Percentiles rank a stretch among this genome's conserved stretches.
Evolutionary conservation across 176 grass and related monocot genomes (phyloP).

Genomic region (Avena eriantha): DNA sequence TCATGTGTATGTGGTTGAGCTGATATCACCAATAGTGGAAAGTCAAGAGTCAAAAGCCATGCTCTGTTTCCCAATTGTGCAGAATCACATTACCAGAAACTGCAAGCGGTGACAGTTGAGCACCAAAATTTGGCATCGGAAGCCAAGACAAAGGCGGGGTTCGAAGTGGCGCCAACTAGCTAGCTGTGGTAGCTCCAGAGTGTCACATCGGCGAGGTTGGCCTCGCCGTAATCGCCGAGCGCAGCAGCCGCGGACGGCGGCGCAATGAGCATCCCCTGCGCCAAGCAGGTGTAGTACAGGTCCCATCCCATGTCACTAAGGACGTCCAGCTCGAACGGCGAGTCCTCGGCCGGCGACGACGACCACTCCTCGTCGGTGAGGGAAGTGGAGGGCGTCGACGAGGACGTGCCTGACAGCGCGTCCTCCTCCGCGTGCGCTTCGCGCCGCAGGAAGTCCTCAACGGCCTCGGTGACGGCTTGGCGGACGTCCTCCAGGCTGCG

Average conservation of each 20-base stretch:
- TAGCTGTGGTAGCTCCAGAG: slow-evolving; percentile 51
- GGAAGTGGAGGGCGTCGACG: background rate
- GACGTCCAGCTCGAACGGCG: slow-evolving; percentile 32
- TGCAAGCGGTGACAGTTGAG: background rate
- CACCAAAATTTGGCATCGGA: background rate
- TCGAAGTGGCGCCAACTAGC: background rate
- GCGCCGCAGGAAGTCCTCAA: slow-evolving; percentile 40
- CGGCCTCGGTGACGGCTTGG: slow-evolving; percentile 54
- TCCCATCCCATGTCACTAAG: slow-evolving; percentile 57
- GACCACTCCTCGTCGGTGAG: background rate
- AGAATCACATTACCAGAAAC: slow-evolving; percentile 37
- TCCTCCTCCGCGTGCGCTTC: background rate
- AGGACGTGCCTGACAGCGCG: slow-evolving; percentile 10
- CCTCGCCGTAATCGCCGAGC: slow-evolving; percentile 33
- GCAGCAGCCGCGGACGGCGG: slow-evolving; percentile 19
- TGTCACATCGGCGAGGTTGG: slow-evolving; percentile 11
- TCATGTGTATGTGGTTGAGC: background rate
- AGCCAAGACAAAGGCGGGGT: background rate
- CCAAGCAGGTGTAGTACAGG: slow-evolving; percentile 74
- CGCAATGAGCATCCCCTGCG: slow-evolving; percentile 65
- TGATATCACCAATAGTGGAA: background rate
- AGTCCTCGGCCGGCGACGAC: background rate
- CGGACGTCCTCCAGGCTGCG: slow-evolving; percentile 57
- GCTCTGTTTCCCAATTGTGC: slow-evolving; percentile 23
- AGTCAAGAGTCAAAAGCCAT: background rate